Base-by-base conservation (phyloP, 306 rosid species). In the Dicorynia guianensis region DNA sequence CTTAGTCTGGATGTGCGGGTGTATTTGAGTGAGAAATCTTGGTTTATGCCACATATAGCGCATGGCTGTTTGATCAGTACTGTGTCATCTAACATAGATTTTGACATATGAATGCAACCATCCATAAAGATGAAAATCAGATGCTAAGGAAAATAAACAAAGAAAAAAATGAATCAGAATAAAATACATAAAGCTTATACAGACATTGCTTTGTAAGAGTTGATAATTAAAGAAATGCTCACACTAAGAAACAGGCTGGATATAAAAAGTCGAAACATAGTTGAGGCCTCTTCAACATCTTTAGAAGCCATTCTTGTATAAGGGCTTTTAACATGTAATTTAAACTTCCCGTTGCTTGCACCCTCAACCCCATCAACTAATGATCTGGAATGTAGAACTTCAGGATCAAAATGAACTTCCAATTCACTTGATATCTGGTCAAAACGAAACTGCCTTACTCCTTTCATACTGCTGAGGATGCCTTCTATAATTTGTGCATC, bases 211-310 rank as follows among this genome's bases (percentile, higher is more conserved):
- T 20, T 12, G 57, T 7, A 55, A 62, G 49, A 75, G 36, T 42
- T 65, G n/a, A 43, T 25, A 76, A 56, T 49, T 62, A 17, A 52
- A 60, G 10, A 80, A 55, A 54, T 76, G 86, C 99, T 87, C 81
- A 95, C 99, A 81, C 97, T 95, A 71, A 95, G 96, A 79, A 86
- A 61, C 75, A 95, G 77, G 74, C 99, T 95, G 77, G 93, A 86
- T 79, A 80, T 71, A 64, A 95, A 95, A 61, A 90, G 93, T 66
- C 97, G 87, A 76, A 87, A 92, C 88, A 92, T 86, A 43, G 90
- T 71, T 18, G 89, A 67, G 43, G 90, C 79, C 83, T 89, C 97
- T 76, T 76, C 87, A 17, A 79, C 90, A 64, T 89, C 97, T 79
- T 87, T 95, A 43, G 97, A 89, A 67, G 89, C 81, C 92, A 89